Evolutionary conservation across 2,329 filamentous ascomycete genomes (phyloP), one percentile per base, ranked within the genome.

Genomic region (Sarocladium oryzae): DNA sequence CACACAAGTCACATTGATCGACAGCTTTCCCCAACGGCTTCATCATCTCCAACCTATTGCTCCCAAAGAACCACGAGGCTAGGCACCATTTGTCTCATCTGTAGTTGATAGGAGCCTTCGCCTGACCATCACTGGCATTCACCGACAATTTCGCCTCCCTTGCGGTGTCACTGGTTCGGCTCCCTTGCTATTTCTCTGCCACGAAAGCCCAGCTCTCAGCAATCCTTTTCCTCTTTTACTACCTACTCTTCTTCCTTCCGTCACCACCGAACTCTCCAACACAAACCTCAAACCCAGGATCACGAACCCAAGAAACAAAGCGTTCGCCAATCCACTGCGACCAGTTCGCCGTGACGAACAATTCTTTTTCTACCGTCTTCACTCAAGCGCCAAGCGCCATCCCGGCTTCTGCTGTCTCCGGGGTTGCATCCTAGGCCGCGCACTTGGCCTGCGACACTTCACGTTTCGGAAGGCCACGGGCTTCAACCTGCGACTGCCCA

Each of bases 401-500:
- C 20, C 21, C 40, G 40, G 40, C 40, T 26, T 43, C 23, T 26
- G 16, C 40, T 26, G n/a, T 9, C 40, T 43, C 40, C 40, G 40
- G 21, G 40, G 21, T 15, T 18, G 23, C 7, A 20, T 26, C 28
- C 43, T 13, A 21, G 28, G 24, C 26, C 7, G 37, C 37, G 18
- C 24, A 9, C 43, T 30, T 16, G 26, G 9, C 40, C 43, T 48
- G 43, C 43, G 43, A 48, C 43, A 48, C 43, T 48, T 20, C 15
- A 33, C 43, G 43, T 48, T 48, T 48, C 43, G 43, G 26, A 32
- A 48, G 21, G 7, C 43, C 43, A 48, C 43, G 43, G 43, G 2
- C 28, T 18, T 33, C 24, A 21, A 48, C 43, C 43, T 48, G 43
- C 43, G 43, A 33, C 43, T 48, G 43, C 43, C 43, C 43, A 48